These are phyloP conservation scores for Mycosphaerella sp. DNA, from an alignment of 2,329 filamentous ascomycete species.

Conservation along the genomic window DNA sequence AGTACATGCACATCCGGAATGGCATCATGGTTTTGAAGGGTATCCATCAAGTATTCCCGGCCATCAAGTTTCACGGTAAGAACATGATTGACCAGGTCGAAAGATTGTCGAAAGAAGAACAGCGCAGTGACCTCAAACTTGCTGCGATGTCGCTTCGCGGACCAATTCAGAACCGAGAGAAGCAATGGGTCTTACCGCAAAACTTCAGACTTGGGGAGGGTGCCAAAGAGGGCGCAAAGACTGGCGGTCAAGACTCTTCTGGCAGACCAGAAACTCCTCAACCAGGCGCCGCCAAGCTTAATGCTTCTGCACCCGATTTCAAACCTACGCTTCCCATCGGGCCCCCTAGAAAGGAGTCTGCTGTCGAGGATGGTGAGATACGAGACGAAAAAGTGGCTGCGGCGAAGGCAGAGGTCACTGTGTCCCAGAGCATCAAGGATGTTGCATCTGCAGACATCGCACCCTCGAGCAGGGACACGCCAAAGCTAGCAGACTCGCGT, in stretches of 20 bases:
- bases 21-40: constrained; percentile 83
- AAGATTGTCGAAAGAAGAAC: constrained; percentile 52
- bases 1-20: constrained; percentile 98
- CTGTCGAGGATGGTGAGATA: constrained; percentile 63
- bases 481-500: constrained; percentile 1
- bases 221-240: constrained; percentile 24
- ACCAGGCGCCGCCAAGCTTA: constrained; percentile 40
- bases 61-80: constrained; percentile 79
- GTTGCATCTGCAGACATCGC: neutral
- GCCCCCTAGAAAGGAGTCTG: constrained; percentile 30
- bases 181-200: constrained; percentile 67
- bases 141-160: constrained; percentile 65
- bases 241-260: constrained; percentile 28
- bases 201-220: constrained; percentile 50
- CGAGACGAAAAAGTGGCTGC: constrained; percentile 49
- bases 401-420: constrained; percentile 23
- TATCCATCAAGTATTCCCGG: constrained; percentile 75
- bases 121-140: constrained; percentile 67
- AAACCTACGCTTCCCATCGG: constrained; percentile 44
- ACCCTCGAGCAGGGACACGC: neutral
- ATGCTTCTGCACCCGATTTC: constrained; percentile 57
- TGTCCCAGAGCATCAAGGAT: neutral
- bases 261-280: constrained; percentile 38
- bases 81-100: constrained; percentile 61
- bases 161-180: constrained; percentile 59